A percentile compares a stretch with the other conserved stretches of the same genome.
Conservation (phyloP, 2,329 filamentous ascomycete species). For the Thyridium curvatum region DNA sequence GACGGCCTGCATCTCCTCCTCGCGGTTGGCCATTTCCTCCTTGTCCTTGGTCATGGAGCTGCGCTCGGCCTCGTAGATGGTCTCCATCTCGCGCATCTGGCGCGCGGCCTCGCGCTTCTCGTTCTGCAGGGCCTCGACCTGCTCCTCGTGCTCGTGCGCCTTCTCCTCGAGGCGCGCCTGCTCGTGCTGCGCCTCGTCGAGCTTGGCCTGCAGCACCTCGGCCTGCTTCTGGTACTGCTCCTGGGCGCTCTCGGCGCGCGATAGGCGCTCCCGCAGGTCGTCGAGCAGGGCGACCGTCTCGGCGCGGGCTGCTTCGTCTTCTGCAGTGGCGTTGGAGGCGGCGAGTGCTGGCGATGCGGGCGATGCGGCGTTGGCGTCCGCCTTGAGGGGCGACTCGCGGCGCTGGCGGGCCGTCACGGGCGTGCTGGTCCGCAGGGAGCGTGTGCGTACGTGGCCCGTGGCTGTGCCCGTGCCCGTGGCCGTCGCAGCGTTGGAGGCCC, state of each 20-base stretch:
- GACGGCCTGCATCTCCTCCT: constrained; percentile 85
- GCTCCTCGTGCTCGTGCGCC: constrained; percentile 79
- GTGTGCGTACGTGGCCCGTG: constrained; percentile 43
- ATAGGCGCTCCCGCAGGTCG: constrained; percentile 75
- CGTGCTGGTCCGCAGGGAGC: constrained; percentile 59
- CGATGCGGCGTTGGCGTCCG: constrained; percentile 14
- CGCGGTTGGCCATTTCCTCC: constrained; percentile 74
- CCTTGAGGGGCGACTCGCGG: constrained; percentile 35
- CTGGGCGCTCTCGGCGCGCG: constrained; percentile 70
- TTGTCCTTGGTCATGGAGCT: constrained; percentile 85
- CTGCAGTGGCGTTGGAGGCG: constrained; percentile 33
- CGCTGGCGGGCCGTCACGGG: constrained; percentile 68
- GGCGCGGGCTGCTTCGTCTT: constrained; percentile 68
- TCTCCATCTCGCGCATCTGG: constrained; percentile 85
- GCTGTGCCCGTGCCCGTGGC: constrained; percentile 31
- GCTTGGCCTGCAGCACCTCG: constrained; percentile 74
- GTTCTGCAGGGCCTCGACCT: constrained; percentile 72
- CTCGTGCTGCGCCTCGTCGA: constrained; percentile 80
- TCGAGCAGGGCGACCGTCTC: constrained; percentile 75
- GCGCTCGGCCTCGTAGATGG: constrained; percentile 86
- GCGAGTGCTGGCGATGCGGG: constrained; percentile 27
- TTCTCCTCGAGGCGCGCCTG: constrained; percentile 84
- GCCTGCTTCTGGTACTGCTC: constrained; percentile 80
- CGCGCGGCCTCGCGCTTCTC: constrained; percentile 79
- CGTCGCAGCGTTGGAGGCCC: constrained; percentile 42